These are phyloP conservation scores for Arachnomyces sp. DNA, from an alignment of 2,329 filamentous ascomycete genomes.

Conservation along the genomic window DNA sequence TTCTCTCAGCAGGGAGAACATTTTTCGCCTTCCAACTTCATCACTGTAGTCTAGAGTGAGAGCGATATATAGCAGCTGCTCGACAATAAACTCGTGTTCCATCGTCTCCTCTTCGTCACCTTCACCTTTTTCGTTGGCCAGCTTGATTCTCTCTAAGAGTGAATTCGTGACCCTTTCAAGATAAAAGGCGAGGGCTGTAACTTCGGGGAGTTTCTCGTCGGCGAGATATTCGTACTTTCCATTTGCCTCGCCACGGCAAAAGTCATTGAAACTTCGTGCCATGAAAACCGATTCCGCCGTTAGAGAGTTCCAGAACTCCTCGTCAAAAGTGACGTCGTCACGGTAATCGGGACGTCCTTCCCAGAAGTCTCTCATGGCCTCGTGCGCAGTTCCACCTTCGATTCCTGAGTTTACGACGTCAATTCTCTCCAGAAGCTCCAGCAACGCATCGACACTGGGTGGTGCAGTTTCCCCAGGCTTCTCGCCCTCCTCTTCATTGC, in stretches of 20 bases:
- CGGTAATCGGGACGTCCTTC: constrained; percentile 63
- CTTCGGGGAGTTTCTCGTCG: constrained; percentile 91
- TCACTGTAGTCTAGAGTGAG: constrained; percentile 94
- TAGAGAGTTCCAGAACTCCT: constrained; percentile 39
- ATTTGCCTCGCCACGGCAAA: constrained; percentile 66
- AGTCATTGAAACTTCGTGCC: constrained; percentile 87
- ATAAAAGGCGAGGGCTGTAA: constrained; percentile 81
- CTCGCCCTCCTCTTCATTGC: constrained; percentile 50
- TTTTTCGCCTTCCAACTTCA: constrained; percentile 87
- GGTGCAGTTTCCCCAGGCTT: constrained; percentile 45
- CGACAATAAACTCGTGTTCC: constrained; percentile 90
- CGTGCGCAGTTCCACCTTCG: constrained; percentile 80
- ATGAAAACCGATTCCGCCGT: constrained; percentile 82
- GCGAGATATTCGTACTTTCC: constrained; percentile 66
- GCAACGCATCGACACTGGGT: constrained; percentile 70
- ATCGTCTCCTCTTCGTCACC: constrained; percentile 73
- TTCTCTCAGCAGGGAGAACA: constrained; percentile 85
- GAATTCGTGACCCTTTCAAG: constrained; percentile 67
- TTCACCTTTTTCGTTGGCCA: constrained; percentile 42
- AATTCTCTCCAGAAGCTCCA: constrained; percentile 87
- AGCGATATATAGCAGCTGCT: constrained; percentile 88
- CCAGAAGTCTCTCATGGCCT: constrained; percentile 97
- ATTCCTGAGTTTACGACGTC: constrained; percentile 85
- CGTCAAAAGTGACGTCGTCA: constrained; percentile 37
- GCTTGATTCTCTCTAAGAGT: constrained; percentile 34